These are phyloP conservation scores for Boeremia lycopersici DNA, from an alignment of 2,329 filamentous ascomycete species.

Conservation along the genomic window DNA sequence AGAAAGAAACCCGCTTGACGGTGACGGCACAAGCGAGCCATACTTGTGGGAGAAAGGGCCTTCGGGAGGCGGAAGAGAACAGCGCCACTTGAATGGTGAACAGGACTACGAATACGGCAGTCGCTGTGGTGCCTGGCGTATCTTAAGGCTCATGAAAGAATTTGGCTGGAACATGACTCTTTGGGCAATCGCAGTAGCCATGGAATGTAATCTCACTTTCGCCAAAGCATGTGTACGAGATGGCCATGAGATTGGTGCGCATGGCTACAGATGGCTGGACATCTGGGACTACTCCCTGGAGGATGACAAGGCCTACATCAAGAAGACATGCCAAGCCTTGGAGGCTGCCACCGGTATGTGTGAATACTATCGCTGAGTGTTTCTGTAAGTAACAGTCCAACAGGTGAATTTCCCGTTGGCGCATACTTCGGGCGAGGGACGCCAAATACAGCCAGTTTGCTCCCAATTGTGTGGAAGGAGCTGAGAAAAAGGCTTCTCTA, in stretches of 20 bases:
- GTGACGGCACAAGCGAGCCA: conserved; percentile 38
- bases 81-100: conserved; percentile 51
- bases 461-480: conserved; percentile 56
- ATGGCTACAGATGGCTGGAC: conserved; percentile 59
- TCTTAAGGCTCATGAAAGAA: conserved; percentile 57
- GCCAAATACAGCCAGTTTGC: conserved; percentile 56
- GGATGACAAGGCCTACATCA: conserved; percentile 56
- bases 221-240: conserved; percentile 54
- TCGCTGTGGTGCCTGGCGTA: conserved; percentile 57
- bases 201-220: conserved; percentile 57
- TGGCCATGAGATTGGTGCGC: conserved; percentile 58
- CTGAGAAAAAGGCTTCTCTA: conserved; percentile 59
- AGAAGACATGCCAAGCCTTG: conserved; percentile 50
- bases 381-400: conserved; percentile 30
- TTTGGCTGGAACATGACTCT: conserved; percentile 58
- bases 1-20: conserved; percentile 41
- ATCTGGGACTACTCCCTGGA: conserved; percentile 56
- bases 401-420: conserved; percentile 53
- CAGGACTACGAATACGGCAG: conserved; percentile 60
- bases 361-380: conserved; percentile 19
- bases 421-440: conserved; percentile 58
- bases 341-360: conserved; percentile 43
- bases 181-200: conserved; percentile 57
- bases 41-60: conserved; percentile 10
- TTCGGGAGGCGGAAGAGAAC: conserved; percentile 21